A percentile compares a stretch with the other conserved stretches of the same genome.
Conservation (phyloP, 139 green algal species). For the Auxenochlorella pyrenoidosa region DNA sequence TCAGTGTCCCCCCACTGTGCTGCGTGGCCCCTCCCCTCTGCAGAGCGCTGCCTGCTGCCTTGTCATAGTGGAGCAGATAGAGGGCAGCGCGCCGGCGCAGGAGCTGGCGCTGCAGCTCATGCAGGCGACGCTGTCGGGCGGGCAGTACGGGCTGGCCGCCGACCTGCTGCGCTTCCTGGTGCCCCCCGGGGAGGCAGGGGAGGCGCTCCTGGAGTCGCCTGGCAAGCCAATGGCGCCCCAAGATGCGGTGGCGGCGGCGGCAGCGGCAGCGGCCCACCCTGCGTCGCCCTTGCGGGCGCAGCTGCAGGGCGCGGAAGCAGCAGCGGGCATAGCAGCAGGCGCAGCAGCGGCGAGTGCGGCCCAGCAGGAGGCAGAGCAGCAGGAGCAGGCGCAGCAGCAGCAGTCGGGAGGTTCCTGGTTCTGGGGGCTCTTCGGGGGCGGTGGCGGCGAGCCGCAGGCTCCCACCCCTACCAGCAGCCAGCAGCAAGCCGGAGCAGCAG, state of each 20-base stretch:
- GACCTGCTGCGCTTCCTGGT: slow-evolving; percentile 88
- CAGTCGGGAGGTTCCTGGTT: slow-evolving; percentile 11
- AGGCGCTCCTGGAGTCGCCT: not conserved
- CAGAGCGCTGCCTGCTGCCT: slow-evolving; percentile 80
- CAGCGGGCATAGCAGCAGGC: not conserved
- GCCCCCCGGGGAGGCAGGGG: slow-evolving; percentile 48
- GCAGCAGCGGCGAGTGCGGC: not conserved
- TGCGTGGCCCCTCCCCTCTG: not conserved
- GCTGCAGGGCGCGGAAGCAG: too few species aligned
- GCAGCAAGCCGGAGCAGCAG: not conserved
- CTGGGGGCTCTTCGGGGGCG: not conserved
- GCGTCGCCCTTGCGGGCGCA: too few species aligned
- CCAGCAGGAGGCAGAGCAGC: not conserved
- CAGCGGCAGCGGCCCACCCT: too few species aligned
- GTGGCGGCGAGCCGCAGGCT: not conserved
- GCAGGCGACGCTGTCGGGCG: slow-evolving; percentile 58
- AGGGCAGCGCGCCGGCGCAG: slow-evolving; percentile 68
- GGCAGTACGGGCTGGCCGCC: slow-evolving; percentile 73
- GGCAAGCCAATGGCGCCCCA: not conserved
- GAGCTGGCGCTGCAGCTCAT: slow-evolving; percentile 72
- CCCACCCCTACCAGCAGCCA: not conserved
- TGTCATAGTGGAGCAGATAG: slow-evolving; percentile 82
- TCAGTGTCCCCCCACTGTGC: too few species aligned
- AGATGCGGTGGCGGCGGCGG: slow-evolving; percentile 4
- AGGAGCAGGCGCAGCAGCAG: slow-evolving; percentile 32